Percentiles rank a stretch among this genome's conserved stretches.
Evolutionary conservation across 2,329 filamentous ascomycete species (phyloP).

Genomic region (Ilyonectria mors-panacis): DNA sequence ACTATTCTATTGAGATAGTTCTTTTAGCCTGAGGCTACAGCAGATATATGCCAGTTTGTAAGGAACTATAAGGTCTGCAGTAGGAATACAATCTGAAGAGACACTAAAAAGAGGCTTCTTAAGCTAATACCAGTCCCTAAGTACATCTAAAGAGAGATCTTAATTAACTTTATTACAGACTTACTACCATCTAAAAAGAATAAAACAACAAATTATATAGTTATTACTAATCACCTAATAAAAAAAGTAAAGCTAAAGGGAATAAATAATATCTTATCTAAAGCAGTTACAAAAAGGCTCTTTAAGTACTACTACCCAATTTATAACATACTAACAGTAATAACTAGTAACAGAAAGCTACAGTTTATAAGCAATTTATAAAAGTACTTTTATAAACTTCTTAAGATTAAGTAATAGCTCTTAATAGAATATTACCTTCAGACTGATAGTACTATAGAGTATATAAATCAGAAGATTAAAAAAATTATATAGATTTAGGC

Average conservation of each 20-base stretch:
- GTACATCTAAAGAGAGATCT: neutral
- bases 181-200: neutral
- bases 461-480: constrained; percentile 3
- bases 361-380: neutral
- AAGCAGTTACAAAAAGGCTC: too few species aligned
- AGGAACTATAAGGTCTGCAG: neutral
- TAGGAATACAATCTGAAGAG: constrained; percentile 1
- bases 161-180: constrained; percentile 10
- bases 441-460: neutral
- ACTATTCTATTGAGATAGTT: neutral
- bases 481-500: neutral
- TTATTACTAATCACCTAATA: neutral
- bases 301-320: neutral
- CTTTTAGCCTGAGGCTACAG: neutral
- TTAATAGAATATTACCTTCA: neutral
- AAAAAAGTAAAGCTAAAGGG: neutral
- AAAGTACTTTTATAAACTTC: neutral
- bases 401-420: neutral
- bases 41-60: neutral
- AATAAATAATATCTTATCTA: too few species aligned
- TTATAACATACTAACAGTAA: neutral
- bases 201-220: neutral
- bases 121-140: constrained; percentile 1
- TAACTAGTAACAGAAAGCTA: neutral
- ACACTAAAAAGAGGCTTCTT: constrained; percentile 4